phyloP scores from a whole-genome alignment of 83 land plant genomes.

The Diphasiastrum complanatum region DNA sequence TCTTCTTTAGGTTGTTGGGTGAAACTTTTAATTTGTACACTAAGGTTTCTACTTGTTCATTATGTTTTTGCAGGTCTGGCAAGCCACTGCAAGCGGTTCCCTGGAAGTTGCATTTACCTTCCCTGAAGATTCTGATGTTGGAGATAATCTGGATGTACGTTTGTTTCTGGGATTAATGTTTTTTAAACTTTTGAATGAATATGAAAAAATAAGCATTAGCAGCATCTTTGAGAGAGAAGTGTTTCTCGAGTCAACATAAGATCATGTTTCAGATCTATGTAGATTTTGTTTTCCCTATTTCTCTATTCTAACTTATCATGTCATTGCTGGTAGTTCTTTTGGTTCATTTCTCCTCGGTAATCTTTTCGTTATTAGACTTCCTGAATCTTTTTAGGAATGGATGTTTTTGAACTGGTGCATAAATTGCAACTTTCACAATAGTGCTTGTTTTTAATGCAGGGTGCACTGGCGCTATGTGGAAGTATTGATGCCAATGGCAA shows the following conservation, averaged over 20 bases:
- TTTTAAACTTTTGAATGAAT: conserved; percentile 31
- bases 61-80: conserved; percentile 82
- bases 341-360: not conserved
- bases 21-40: no score
- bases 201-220: no score
- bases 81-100: conserved; percentile 55
- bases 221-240: not conserved
- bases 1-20: no score
- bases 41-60: no score
- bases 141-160: conserved; percentile 27
- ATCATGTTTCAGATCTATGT: no score
- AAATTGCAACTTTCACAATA: no score
- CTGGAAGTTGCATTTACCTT: conserved; percentile 84
- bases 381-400: not conserved
- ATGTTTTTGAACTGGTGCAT: not conserved
- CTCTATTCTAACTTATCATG: not conserved
- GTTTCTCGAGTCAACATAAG: no score
- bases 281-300: no score
- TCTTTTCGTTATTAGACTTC: not conserved
- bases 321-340: not conserved
- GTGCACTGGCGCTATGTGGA: conserved; percentile 28
- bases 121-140: conserved; percentile 46
- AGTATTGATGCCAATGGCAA: conserved; percentile 21
- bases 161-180: not conserved
- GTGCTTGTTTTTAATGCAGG: no score